phyloP scores from a whole-genome alignment of 2,329 filamentous ascomycete species.

The Fusarium miscanthi region DNA sequence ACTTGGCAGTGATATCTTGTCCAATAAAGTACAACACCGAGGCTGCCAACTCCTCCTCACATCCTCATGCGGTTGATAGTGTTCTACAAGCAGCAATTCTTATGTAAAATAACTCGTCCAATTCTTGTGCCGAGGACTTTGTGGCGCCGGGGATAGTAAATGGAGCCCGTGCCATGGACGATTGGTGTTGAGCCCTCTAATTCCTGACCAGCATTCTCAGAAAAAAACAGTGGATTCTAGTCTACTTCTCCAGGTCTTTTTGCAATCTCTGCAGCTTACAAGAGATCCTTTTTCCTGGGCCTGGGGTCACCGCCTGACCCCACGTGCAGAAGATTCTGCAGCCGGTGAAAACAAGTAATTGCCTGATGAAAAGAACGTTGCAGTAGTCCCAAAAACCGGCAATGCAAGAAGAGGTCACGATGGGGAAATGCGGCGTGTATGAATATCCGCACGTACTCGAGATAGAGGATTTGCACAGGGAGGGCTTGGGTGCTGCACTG shows the following conservation, averaged over 20 bases:
- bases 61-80: not conserved
- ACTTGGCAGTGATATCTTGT: not conserved
- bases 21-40: conserved; percentile 1
- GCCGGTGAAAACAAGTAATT: conserved; percentile 35
- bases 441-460: conserved; percentile 20
- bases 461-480: conserved; percentile 24
- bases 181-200: conserved; percentile 24
- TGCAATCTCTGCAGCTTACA: conserved; percentile 5
- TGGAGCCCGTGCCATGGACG: conserved; percentile 32
- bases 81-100: not conserved
- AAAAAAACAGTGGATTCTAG: conserved; percentile 1
- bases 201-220: not conserved
- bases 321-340: conserved; percentile 37
- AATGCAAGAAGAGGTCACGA: conserved; percentile 24
- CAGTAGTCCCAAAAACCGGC: conserved; percentile 11
- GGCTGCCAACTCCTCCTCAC: not conserved
- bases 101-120: conserved; percentile 7
- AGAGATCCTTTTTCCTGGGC: conserved; percentile 16
- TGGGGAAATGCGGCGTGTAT: not conserved
- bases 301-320: conserved; percentile 36
- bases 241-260: not conserved
- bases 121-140: conserved; percentile 1
- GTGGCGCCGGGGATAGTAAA: conserved; percentile 7
- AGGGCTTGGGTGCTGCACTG: conserved; percentile 14
- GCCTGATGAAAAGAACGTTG: conserved; percentile 32